Evolutionary conservation across 1,284 basidiomycete genomes (phyloP), one percentile per base, ranked within the genome.

Genomic region (Rhodotorula sp.): DNA sequence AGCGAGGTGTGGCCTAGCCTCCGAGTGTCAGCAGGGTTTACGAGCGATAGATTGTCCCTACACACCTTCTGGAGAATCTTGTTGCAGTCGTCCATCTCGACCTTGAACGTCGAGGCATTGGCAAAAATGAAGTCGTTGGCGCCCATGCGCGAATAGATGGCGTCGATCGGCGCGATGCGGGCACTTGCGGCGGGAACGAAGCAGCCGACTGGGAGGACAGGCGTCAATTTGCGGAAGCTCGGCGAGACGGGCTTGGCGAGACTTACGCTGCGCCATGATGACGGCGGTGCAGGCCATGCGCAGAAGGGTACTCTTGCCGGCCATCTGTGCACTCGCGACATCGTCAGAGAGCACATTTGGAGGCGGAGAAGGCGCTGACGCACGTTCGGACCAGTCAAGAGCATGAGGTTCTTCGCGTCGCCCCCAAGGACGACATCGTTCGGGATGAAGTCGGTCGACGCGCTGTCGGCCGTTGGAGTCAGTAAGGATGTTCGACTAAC

Each of bases 71-170:
- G 71, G 28, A 79, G 68, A 44, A 79, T 78, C 72, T 78, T 79
- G 63, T 75, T 76, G 67, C 75, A 76, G 68, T 97, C 94, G 79
- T 96, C 94, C 63, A 97, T 83, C 79, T 97, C 94, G 26, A 97
- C 94, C 80, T 95, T 94, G 86, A 96, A 97, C 0, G 93, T 95
- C 81, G 92, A 94, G 0, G 93, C 87, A 75, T 91, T 90, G 3
- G 92, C 90, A 79, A 96, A 96, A 90, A 97, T 95, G 77, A 94
- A 94, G 78, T 97, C 94, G 79, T 95, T 73, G 3, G 96, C 96
- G 26, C 96, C 96, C 95, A 99, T 99, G 37, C 96, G 88, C 11
- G 95, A 98, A 69, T 96, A 86, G 76, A 99, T 97, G 31, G 90
- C 85, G 79, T 99, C 95, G 3, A 97, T 88, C 0, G 96, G 93